phyloP scores from a whole-genome alignment of 345 rosid species.

The Turritis glabra region DNA sequence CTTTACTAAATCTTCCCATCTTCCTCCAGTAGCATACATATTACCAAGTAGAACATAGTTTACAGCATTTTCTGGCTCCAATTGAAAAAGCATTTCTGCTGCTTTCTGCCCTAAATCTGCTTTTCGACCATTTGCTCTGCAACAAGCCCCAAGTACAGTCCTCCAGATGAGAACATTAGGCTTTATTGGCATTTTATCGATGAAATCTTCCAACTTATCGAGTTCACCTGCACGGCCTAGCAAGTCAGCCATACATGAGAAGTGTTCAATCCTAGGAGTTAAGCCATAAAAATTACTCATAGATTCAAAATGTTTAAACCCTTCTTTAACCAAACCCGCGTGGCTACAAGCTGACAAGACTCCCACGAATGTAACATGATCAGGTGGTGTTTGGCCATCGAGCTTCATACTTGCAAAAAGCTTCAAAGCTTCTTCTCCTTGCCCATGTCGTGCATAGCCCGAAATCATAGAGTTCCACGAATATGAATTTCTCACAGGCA shows the following conservation, averaged over 20 bases:
- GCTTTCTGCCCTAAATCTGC: constrained; percentile 72
- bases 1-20: constrained; percentile 75
- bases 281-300: constrained; percentile 62
- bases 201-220: constrained; percentile 67
- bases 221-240: constrained; percentile 89
- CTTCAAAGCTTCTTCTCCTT: constrained; percentile 67
- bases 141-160: constrained; percentile 82
- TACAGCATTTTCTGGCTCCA: constrained; percentile 87
- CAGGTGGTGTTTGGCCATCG: constrained; percentile 57
- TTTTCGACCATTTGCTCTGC: constrained; percentile 63
- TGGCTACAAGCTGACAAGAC: constrained; percentile 94
- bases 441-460: constrained; percentile 86
- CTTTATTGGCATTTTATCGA: constrained; percentile 62
- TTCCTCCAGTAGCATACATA: constrained; percentile 84
- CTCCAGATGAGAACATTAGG: constrained; percentile 92
- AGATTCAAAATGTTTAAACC: constrained; percentile 66
- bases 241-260: constrained; percentile 89
- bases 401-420: constrained; percentile 67
- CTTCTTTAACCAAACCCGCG: constrained; percentile 77
- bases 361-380: constrained; percentile 92
- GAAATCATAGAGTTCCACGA: constrained; percentile 98
- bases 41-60: constrained; percentile 88
- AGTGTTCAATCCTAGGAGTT: constrained; percentile 74
- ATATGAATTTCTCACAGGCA: constrained; percentile 78
- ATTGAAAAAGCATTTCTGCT: constrained; percentile 65